Conservation (phyloP, 345 rosid species). For the Bruguiera gymnorhiza region DNA sequence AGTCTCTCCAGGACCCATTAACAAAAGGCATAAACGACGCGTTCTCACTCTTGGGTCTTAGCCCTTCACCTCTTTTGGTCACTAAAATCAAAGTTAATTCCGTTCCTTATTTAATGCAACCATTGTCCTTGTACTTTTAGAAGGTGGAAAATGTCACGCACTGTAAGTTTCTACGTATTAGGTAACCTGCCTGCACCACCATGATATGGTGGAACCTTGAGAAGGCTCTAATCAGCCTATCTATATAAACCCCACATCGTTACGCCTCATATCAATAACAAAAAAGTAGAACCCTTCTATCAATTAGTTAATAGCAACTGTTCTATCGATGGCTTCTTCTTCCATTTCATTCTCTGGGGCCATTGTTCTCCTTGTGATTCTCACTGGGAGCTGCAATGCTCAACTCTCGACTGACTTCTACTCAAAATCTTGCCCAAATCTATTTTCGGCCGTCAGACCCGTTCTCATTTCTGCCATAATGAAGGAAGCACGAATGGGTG, state of each 20-base stretch:
- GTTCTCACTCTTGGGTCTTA: not conserved
- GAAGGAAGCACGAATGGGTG: slow-evolving; percentile 62
- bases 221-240: not conserved
- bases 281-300: not conserved
- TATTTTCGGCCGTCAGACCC: slow-evolving; percentile 47
- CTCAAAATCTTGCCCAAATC: slow-evolving; percentile 58
- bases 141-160: slow-evolving; percentile 20
- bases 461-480: slow-evolving; percentile 50
- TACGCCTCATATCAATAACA: slow-evolving; percentile 14
- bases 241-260: slow-evolving; percentile 43
- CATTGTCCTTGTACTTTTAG: not conserved
- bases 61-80: not conserved
- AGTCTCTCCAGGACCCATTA: too few species aligned
- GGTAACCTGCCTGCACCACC: slow-evolving; percentile 44
- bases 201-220: slow-evolving; percentile 7
- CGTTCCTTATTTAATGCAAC: not conserved
- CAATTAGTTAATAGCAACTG: not conserved
- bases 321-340: slow-evolving; percentile 25
- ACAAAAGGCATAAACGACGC: not conserved
- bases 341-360: slow-evolving; percentile 17
- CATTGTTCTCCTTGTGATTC: slow-evolving; percentile 26
- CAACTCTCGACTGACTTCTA: slow-evolving; percentile 71
- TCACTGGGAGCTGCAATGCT: slow-evolving; percentile 39
- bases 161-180: slow-evolving; percentile 48
- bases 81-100: not conserved